Evolutionary conservation across 495 filamentous ascomycete genomes (phyloP), one percentile per base, ranked within the genome.

Genomic region (Daldinia grandis): DNA sequence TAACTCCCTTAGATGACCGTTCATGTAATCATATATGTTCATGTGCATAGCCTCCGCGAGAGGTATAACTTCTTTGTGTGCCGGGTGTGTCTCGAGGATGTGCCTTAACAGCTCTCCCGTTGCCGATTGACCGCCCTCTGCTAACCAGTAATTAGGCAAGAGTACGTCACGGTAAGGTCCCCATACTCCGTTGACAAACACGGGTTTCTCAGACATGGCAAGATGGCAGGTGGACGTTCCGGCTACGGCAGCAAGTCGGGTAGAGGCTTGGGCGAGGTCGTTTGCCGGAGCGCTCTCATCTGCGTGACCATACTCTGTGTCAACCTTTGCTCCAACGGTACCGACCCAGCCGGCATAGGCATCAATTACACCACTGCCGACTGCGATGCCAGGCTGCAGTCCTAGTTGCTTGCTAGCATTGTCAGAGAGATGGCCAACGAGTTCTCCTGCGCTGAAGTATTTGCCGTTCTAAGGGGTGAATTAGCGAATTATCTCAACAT

Each of bases 301-400:
- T 8, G 94, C 79, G 21, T 89, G 82, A n/a, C 87, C 84, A 28
- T 82, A 78, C 42, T 80, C 82, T 9, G 97, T 83, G 44, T 91
- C 81, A 65, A 97, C 92, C 78, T 97, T 97, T 14, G 95, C 93
- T 57, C 95, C 95, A n/a, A 99, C 95, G 3, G 95, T 98, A 38
- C 95, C 95, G 64, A 99, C 93, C 95, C 95, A 99, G 25, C 95
- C 95, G 17, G 95, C 95, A 78, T 99, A 99, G 5, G 95, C 95
- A 81, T 99, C 95, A 69, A 99, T 99, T 38, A 99, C 95, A 76
- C 95, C 94, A 71, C 92, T 95, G 19, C 95, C 95, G 64, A 99
- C 90, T 15, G 95, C 93, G 73, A 96, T 95, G 8, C 95, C 95
- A 5, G 91, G 81, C 1, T 89, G 90, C n/a, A 99, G 82, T 3